These are phyloP conservation scores for Lanmaoa rubissima DNA, from an alignment of 768 basidiomycete species.

Conservation along the genomic window DNA sequence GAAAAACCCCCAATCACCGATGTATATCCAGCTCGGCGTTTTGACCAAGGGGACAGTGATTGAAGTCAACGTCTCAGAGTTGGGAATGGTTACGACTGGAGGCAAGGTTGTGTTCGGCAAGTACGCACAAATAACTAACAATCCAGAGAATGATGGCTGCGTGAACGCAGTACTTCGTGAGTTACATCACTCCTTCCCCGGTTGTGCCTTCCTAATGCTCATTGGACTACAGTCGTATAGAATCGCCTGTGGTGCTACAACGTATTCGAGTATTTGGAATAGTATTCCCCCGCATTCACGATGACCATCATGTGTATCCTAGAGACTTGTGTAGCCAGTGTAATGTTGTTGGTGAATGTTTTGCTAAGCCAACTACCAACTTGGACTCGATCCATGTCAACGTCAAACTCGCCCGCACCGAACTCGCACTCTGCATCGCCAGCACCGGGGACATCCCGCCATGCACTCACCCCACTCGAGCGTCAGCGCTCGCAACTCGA, in stretches of 20 bases:
- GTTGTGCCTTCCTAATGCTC: conserved; percentile 1
- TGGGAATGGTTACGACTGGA: conserved; percentile 96
- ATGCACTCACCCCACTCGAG: conserved; percentile 52
- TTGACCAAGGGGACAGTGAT: conserved; percentile 98
- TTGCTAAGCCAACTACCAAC: conserved; percentile 5
- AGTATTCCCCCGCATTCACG: background rate
- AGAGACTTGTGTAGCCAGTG: conserved; percentile 9
- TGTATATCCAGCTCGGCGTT: conserved; percentile 95
- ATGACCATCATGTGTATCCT: conserved; percentile 12
- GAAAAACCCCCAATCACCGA: conserved; percentile 96
- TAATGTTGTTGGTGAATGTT: conserved; percentile 23
- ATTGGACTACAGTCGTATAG: conserved; percentile 27
- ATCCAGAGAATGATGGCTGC: conserved; percentile 95
- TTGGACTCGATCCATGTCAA: conserved; percentile 26
- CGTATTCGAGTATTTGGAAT: background rate
- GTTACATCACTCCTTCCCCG: conserved; percentile 30
- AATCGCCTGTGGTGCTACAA: background rate
- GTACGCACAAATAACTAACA: conserved; percentile 92
- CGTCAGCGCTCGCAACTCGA: conserved; percentile 70
- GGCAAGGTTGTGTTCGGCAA: conserved; percentile 94
- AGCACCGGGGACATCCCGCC: conserved; percentile 33
- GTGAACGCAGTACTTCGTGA: conserved; percentile 90
- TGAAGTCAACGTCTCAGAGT: conserved; percentile 98
- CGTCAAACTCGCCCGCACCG: conserved; percentile 27
- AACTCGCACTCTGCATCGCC: conserved; percentile 34